Conservation (phyloP, 2,329 filamentous ascomycete species). For the Clonostachys solani region DNA sequence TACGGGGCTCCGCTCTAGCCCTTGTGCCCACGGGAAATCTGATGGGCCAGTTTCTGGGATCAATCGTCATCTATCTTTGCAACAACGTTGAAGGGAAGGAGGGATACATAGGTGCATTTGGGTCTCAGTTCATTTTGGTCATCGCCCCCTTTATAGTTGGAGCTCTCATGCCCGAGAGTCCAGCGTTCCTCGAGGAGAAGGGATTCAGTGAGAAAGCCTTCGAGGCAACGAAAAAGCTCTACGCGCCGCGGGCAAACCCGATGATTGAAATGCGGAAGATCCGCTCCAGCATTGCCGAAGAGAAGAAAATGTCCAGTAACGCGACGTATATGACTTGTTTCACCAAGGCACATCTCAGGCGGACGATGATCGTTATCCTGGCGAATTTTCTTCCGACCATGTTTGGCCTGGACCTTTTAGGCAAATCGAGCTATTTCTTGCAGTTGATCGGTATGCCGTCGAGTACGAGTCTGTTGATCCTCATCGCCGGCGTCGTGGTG, state of each 20-base stretch:
- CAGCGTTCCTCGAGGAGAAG: constrained; percentile 40
- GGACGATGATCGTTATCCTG: constrained; percentile 34
- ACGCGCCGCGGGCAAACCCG: constrained; percentile 2
- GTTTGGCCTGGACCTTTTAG: constrained; percentile 38
- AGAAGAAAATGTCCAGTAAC: constrained; percentile 29
- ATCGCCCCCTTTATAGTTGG: constrained; percentile 35
- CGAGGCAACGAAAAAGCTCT: constrained; percentile 41
- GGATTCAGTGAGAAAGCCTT: constrained; percentile 30
- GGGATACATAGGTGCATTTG: constrained; percentile 33
- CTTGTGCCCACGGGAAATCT: constrained; percentile 44
- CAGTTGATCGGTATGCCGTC: constrained; percentile 25
- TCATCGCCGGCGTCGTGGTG: constrained; percentile 37
- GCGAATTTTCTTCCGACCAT: constrained; percentile 34
- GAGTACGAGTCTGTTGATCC: constrained; percentile 28
- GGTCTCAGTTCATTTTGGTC: constrained; percentile 37
- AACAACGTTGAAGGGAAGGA: constrained; percentile 12
- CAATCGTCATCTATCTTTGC: constrained; percentile 30
- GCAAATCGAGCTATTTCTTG: constrained; percentile 33
- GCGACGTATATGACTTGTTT: constrained; percentile 37
- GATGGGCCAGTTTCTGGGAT: constrained; percentile 42
- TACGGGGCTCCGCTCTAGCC: constrained; percentile 41
- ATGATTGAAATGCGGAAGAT: constrained; percentile 9
- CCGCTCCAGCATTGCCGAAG: constrained; percentile 31
- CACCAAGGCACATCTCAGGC: constrained; percentile 30
- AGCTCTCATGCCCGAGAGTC: constrained; percentile 43